Percentiles rank a stretch among this genome's conserved stretches.
Evolutionary conservation across 257 asterid species (phyloP).

Genomic region (Solanum piurae): DNA sequence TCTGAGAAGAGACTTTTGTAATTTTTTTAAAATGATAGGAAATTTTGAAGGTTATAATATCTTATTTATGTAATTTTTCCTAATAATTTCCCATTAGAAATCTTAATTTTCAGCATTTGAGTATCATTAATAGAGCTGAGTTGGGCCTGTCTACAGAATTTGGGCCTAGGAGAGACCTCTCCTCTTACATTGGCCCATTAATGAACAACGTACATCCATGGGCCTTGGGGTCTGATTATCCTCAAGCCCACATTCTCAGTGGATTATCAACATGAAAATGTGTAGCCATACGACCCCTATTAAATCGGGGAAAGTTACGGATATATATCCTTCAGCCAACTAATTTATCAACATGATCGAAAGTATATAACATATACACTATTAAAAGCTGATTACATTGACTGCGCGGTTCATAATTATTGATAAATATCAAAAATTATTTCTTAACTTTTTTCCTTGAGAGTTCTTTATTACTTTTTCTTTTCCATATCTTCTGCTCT

Average conservation of each 20-base stretch:
- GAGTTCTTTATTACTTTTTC: neutral
- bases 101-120: neutral
- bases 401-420: neutral
- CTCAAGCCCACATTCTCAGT: neutral
- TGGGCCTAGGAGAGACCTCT: neutral
- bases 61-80: too few species aligned
- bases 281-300: neutral
- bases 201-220: neutral
- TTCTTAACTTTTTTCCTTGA: neutral
- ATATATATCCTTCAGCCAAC: neutral
- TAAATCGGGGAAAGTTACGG: neutral
- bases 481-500: neutral
- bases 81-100: too few species aligned
- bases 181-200: neutral
- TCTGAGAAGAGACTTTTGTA: too few species aligned
- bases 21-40: too few species aligned
- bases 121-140: neutral
- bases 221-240: neutral
- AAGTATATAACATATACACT: too few species aligned
- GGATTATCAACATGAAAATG: neutral
- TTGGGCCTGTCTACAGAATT: neutral
- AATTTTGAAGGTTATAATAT: too few species aligned
- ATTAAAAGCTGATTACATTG: neutral
- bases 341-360: neutral
- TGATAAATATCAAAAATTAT: too few species aligned